A percentile compares a stretch with the other conserved stretches of the same genome.
Evolutionary conservation across 1,139 yeast genomes (phyloP).

Genomic region (Pichia terricola): DNA sequence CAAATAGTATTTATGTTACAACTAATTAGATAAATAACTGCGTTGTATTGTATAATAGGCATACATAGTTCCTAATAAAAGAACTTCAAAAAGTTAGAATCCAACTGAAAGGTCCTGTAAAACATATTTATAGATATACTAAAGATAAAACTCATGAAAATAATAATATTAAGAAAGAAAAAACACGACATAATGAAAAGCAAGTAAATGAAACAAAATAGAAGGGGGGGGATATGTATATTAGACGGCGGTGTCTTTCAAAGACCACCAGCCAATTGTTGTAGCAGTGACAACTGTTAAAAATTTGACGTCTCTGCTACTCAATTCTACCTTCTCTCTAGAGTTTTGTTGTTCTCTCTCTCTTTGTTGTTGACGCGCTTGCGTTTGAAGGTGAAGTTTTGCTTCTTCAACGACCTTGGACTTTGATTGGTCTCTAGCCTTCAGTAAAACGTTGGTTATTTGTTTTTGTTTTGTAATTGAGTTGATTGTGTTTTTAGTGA

Average conservation of each 20-base stretch:
- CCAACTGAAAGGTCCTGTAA: too few species aligned
- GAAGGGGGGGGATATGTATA: too few species aligned
- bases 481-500: neutral
- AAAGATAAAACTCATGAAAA: too few species aligned
- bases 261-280: constrained; percentile 27
- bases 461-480: neutral
- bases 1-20: too few species aligned
- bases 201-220: too few species aligned
- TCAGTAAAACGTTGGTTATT: neutral
- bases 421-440: constrained; percentile 8
- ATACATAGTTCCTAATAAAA: neutral
- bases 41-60: neutral
- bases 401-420: constrained; percentile 7
- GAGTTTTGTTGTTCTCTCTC: constrained; percentile 3
- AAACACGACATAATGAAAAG: too few species aligned
- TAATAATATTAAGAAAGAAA: too few species aligned
- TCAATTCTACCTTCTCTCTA: constrained; percentile 2
- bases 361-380: constrained; percentile 6
- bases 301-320: constrained; percentile 17
- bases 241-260: constrained; percentile 8
- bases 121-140: too few species aligned
- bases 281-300: constrained; percentile 20
- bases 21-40: neutral
- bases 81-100: neutral
- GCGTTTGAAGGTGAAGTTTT: constrained; percentile 4